Percentiles rank a stretch among this genome's conserved stretches.
These are phyloP conservation scores for Trichosporon inkin DNA, from an alignment of 1,284 basidiomycete genomes.

Conservation along the genomic window DNA sequence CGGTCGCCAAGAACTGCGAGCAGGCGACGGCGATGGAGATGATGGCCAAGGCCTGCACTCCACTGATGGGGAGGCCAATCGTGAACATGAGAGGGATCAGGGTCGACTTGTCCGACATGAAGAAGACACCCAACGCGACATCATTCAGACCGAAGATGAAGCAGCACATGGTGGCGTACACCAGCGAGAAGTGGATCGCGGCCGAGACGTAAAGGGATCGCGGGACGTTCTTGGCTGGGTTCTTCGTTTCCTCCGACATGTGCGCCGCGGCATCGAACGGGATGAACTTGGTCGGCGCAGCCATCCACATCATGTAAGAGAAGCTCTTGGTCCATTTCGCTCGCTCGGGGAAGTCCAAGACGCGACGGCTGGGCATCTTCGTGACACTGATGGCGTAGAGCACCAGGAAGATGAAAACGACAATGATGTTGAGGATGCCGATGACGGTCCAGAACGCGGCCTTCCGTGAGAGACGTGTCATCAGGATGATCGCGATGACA, in stretches of 20 bases:
- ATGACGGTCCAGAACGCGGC: slow-evolving; percentile 1
- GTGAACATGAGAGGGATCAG: neutral
- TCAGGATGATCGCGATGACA: slow-evolving; percentile 5
- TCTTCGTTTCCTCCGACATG: slow-evolving; percentile 49
- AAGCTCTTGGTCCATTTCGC: neutral
- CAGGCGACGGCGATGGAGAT: slow-evolving; percentile 37
- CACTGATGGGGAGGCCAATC: neutral
- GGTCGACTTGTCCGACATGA: neutral
- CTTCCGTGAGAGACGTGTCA: slow-evolving; percentile 3
- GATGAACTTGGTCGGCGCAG: neutral
- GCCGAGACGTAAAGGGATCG: neutral
- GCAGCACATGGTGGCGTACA: neutral
- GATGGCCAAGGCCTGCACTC: slow-evolving; percentile 7
- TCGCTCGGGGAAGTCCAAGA: neutral
- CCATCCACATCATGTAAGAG: neutral
- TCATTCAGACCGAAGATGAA: neutral
- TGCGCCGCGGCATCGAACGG: slow-evolving; percentile 18
- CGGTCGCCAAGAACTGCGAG: slow-evolving; percentile 45
- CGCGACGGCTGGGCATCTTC: slow-evolving; percentile 38
- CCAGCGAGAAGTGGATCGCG: neutral
- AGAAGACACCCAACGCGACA: neutral
- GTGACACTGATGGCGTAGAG: slow-evolving; percentile 21
- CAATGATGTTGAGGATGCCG: neutral
- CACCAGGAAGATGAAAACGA: neutral
- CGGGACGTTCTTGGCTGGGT: slow-evolving; percentile 44